phyloP scores from a whole-genome alignment of 371 early-diverging fungal genomes.

The Rozella allomycis region DNA sequence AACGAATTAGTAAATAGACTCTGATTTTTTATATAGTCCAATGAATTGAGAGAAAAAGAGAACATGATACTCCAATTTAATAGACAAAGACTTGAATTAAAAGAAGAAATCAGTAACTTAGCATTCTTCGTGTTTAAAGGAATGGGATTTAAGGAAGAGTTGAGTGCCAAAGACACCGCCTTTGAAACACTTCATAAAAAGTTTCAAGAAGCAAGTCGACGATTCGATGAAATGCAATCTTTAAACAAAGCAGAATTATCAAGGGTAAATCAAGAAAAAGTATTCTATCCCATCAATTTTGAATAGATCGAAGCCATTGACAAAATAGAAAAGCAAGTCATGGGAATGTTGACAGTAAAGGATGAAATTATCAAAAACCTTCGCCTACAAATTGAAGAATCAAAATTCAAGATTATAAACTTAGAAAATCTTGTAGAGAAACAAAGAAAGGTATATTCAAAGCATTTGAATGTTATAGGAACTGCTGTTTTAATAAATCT shows the following conservation, averaged over 20 bases:
- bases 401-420: slow-evolving; percentile 6
- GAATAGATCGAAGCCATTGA: slow-evolving; percentile 4
- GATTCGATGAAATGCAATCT: neutral
- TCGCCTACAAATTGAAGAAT: slow-evolving; percentile 11
- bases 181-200: slow-evolving; percentile 10
- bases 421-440: slow-evolving; percentile 17
- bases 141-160: too few relatives aligned
- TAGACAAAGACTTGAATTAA: too few relatives aligned
- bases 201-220: slow-evolving; percentile 12
- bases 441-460: slow-evolving; percentile 19
- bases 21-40: too few relatives aligned
- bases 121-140: too few relatives aligned
- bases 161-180: slow-evolving; percentile 10
- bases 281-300: neutral
- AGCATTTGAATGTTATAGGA: too few relatives aligned
- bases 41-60: too few relatives aligned
- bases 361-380: slow-evolving; percentile 13
- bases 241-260: neutral
- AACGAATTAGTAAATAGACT: too few relatives aligned
- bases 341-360: slow-evolving; percentile 9
- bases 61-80: too few relatives aligned
- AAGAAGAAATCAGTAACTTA: too few relatives aligned
- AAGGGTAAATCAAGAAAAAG: neutral
- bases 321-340: slow-evolving; percentile 13
- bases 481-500: too few relatives aligned